Percentiles rank a stretch among this genome's conserved stretches.
Conservation (phyloP, 1,139 yeast species). For the Lodderomyces metapsilosis region DNA sequence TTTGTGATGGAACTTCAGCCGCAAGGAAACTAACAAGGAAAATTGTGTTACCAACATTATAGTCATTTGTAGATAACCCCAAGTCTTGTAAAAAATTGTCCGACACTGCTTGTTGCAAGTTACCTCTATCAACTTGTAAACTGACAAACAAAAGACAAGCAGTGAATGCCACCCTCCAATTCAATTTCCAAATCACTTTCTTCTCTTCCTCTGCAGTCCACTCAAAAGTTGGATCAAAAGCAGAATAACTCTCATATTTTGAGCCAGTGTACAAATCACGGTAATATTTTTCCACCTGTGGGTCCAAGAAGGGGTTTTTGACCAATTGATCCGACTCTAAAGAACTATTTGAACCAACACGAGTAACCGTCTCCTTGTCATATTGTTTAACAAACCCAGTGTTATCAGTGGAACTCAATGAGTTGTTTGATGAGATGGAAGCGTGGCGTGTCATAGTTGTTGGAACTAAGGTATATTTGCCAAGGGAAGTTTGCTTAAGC, state of each 20-base stretch:
- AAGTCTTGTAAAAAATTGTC: slow-evolving; percentile 31
- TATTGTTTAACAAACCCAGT: too few relatives aligned
- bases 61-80: slow-evolving; percentile 28
- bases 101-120: slow-evolving; percentile 31
- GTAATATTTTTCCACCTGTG: slow-evolving; percentile 12
- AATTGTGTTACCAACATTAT: slow-evolving; percentile 32
- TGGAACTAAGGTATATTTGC: too few relatives aligned
- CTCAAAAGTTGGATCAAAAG: slow-evolving; percentile 33
- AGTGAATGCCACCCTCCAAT: slow-evolving; percentile 26
- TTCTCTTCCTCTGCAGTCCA: slow-evolving; percentile 36
- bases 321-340: slow-evolving; percentile 7
- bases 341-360: slow-evolving; percentile 9
- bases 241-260: slow-evolving; percentile 32
- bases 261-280: slow-evolving; percentile 26
- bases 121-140: slow-evolving; percentile 32
- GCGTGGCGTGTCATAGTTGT: too few relatives aligned
- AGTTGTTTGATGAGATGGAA: too few relatives aligned
- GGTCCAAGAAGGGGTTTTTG: slow-evolving; percentile 12
- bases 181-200: slow-evolving; percentile 21
- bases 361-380: background rate
- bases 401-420: too few relatives aligned
- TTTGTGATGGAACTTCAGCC: slow-evolving; percentile 35
- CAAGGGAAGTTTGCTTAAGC: too few relatives aligned
- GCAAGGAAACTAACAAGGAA: slow-evolving; percentile 26
- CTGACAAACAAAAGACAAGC: slow-evolving; percentile 33